Conservation (phyloP, 768 basidiomycete species). For the Rickenella mellea region DNA sequence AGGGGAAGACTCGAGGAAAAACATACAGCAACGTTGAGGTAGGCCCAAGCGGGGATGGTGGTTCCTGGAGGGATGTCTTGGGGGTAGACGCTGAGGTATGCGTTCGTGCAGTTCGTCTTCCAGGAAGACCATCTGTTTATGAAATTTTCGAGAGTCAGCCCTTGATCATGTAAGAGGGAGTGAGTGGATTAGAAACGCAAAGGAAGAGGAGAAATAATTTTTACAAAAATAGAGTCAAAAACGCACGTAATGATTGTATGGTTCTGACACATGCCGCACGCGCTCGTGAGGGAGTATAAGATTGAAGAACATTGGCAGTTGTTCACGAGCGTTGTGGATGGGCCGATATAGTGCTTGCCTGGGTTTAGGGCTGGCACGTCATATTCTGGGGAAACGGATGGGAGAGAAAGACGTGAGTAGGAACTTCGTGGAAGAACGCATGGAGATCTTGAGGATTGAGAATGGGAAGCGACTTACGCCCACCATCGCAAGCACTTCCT, state of each 20-base stretch:
- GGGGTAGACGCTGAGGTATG: slow-evolving; percentile 14
- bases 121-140: not conserved
- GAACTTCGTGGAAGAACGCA: too few relatives aligned
- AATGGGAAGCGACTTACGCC: slow-evolving; percentile 16
- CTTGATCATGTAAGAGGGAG: not conserved
- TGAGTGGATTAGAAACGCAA: too few relatives aligned
- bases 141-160: not conserved
- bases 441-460: not conserved
- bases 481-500: slow-evolving; percentile 29
- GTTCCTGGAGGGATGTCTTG: slow-evolving; percentile 14
- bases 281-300: not conserved
- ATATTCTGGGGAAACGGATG: slow-evolving; percentile 20
- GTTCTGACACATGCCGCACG: not conserved
- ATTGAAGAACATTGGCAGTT: slow-evolving; percentile 8
- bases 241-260: slow-evolving; percentile 17
- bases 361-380: slow-evolving; percentile 14
- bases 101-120: not conserved
- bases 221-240: too few relatives aligned
- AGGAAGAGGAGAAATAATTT: not conserved
- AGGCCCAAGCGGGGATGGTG: slow-evolving; percentile 20
- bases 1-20: too few relatives aligned
- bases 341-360: not conserved
- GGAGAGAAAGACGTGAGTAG: too few relatives aligned
- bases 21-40: slow-evolving; percentile 17
- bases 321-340: not conserved